Base-by-base conservation (phyloP, 176 grass and related monocot genomes). In the Neostapfia colusana region DNA sequence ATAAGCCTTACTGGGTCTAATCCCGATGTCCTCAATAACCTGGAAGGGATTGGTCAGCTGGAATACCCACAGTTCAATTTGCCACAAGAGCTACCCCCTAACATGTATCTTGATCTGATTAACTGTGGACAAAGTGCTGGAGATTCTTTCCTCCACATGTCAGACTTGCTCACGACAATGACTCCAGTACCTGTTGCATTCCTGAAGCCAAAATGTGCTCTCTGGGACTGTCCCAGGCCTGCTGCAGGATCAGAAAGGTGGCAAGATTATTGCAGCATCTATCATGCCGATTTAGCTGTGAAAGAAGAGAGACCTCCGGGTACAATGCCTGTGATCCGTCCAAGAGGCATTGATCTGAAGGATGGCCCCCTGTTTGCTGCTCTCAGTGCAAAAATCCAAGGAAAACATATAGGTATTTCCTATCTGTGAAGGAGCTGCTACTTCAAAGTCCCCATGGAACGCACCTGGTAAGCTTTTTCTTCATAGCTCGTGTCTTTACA, bases 391-490 rank as follows among this genome's bases (percentile, higher is more conserved):
- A 97, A 91, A 85, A 76, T 87, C 75, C 88, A 85, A 79, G 85
- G 83, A 40, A 97, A 97, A 64, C 83, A 97, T 82, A 90, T 93
- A 14, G 90, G 93, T 40, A 81, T 97, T 97, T 72, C 93, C 90
- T 67, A 89, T 97, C 66, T 97, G 93, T 87, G 90, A 97, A 91
- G 93, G 93, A 44, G 93, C 93, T 80, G 93, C 90, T 21, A 93
- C 90, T 85, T 48, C 88, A 2, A 97, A 97, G 39, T 97, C 93
- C 40, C 90, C 90, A 8, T 97, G 93, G 90, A 97, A 97, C 78
- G 90, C 85, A 37, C 93, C 90, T 85, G 90, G 93, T 97, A 85
- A 80, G 73, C 40, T 51, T 31, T 63, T 75, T n/a, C 43, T 71
- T 34, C 82, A 66, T 81, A 65, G 27, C 40, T 63, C 40, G 26